Base-by-base conservation (phyloP, 306 rosid species). In the Malus asiatica region DNA sequence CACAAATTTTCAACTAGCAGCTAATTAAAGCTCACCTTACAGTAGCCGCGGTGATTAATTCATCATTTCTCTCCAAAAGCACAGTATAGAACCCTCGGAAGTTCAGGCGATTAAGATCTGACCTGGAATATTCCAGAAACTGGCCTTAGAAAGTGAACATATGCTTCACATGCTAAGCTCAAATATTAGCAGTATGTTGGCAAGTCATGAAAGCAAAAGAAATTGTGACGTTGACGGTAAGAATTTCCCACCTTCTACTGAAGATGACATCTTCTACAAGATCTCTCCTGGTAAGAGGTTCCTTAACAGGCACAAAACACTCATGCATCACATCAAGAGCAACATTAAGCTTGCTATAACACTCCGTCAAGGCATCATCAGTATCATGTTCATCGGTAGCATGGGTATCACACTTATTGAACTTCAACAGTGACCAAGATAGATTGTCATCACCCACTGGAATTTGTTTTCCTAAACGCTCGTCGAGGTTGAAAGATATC, bases 271-370 rank as follows among this genome's bases (percentile, higher is more conserved):
- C 93, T 68, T 90, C 97, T 62, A 83, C 66, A 8, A 95, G 83
- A 89, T 95, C 96, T 79, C 86, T 82, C 20, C 67, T 18, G 3
- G 97, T 83, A 40, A 23, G 74, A 72, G 88, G 72, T 58, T 95
- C 97, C 87, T 85, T 81, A 35, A 90, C 80, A n/a, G 97, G 97
- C 86, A 89, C 88, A 70, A 95, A 95, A 80, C 97, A 92, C 79
- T 95, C 97, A 59, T 90, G 97, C 89, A 95, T 89, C 87, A 95
- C 77, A 6, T 77, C 83, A 75, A 95, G 90, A 32, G 99, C 97
- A 72, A 90, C 79, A 84, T 79, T 89, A 51, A 95, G 97, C 83
- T 84, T 90, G 93, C 84, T 80, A 73, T 81, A 76, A 77, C 75
- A 84, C 83, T 89, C 97, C 6, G 82, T 84, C 71, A 63, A 42